Base-by-base conservation (phyloP, 805 yeast genomes). In the Scheffersomyces lignosus region DNA sequence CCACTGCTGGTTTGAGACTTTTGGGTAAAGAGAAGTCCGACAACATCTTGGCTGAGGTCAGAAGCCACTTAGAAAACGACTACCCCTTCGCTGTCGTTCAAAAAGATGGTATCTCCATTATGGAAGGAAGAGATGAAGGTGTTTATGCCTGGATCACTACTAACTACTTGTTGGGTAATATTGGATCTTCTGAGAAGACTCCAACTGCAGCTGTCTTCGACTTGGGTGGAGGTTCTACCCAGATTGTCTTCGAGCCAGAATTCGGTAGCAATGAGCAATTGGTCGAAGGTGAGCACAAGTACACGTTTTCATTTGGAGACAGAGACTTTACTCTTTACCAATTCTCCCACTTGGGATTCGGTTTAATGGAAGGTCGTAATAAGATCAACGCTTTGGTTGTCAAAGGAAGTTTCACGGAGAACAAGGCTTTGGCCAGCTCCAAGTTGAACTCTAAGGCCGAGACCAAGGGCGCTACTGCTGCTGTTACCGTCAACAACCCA, bases 91-190 rank as follows among this genome's bases (percentile, higher is more conserved):
- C 96, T 2, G 88, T 93, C 33, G 95, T 90, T 33, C 80, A 75
- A 8, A 87, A 81, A 33, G 86, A 88, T 41, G 98, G 97, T 45
- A 74, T 93, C 41, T 74, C 90, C 8, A 87, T 93, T 55, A 91
- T 93, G 98, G 89, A 85, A 41, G 99, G 99, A 48, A 82, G 81
- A 41, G 96, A 91, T 51, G 99, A 95, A 71, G 99, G 99, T 62
- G 97, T 93, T 6, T 93, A 80, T 57, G 99, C 99, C 1, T 93
- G 99, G 99, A 85, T 93, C 61, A 93, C 99, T 18, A 82, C 96
- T 34, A 93, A 93, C 68, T 93, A 82, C 61, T 70, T 93, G 47
- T 74, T 91, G 50, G 98, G 97, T 28, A 93, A 91, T 68, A 91
- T 93, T 60, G 99, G 98, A 12, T 58, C 73, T n/a, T 60, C 80